phyloP scores from a whole-genome alignment of 2,329 filamentous ascomycete species.

The Colletotrichum cordylinicola region DNA sequence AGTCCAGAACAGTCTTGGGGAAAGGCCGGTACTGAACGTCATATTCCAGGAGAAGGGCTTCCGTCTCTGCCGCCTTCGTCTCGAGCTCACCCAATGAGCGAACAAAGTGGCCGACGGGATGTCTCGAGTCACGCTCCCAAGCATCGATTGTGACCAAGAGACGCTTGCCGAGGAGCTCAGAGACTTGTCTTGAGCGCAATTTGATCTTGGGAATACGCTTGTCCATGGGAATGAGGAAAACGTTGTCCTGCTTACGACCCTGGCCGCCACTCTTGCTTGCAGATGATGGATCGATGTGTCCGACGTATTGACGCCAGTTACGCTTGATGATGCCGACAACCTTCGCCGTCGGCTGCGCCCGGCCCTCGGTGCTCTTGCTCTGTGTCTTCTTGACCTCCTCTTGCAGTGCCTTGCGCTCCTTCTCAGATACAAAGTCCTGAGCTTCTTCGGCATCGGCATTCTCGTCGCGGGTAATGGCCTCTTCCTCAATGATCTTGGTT shows the following conservation, averaged over 20 bases:
- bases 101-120: constrained; percentile 92
- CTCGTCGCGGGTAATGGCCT: constrained; percentile 88
- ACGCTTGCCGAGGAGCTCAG: constrained; percentile 87
- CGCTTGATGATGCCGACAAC: constrained; percentile 93
- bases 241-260: constrained; percentile 85
- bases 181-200: constrained; percentile 87
- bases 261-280: constrained; percentile 76
- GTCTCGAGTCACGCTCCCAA: constrained; percentile 92
- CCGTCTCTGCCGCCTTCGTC: constrained; percentile 96
- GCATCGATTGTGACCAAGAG: constrained; percentile 92
- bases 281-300: constrained; percentile 89
- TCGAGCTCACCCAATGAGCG: constrained; percentile 92
- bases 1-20: constrained; percentile 93
- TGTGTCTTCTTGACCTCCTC: constrained; percentile 91
- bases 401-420: constrained; percentile 84
- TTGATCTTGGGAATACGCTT: constrained; percentile 97
- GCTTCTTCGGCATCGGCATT: constrained; percentile 84
- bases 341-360: constrained; percentile 86
- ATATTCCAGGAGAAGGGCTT: constrained; percentile 91
- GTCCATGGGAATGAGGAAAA: constrained; percentile 97
- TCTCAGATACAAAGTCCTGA: constrained; percentile 82
- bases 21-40: constrained; percentile 98
- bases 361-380: constrained; percentile 75
- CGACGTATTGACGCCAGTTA: constrained; percentile 98
- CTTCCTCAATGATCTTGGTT: constrained; percentile 94